Percentiles rank a stretch among this genome's conserved stretches.
Conservation (phyloP, 2,329 filamentous ascomycete genomes). For the Pseudogymnoascus sp. region DNA sequence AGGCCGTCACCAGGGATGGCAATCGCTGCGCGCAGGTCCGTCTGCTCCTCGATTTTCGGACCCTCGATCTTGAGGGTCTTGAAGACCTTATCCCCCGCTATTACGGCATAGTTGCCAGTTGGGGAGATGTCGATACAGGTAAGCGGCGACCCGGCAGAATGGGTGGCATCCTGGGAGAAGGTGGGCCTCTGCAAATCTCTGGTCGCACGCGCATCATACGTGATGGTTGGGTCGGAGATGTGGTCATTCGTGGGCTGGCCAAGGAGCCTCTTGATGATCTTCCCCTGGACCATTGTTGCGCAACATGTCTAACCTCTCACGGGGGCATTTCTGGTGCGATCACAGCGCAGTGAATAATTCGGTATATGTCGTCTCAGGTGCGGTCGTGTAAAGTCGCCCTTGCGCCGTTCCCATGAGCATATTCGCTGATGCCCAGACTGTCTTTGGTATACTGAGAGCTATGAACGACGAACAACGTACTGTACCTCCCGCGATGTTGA, state of each 20-base stretch:
- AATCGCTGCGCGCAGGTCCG: constrained; percentile 51
- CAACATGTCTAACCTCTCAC: constrained; percentile 9
- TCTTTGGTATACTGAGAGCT: neutral
- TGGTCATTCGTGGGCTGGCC: constrained; percentile 11
- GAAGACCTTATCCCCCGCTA: constrained; percentile 53
- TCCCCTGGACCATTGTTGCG: constrained; percentile 11
- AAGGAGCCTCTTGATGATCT: constrained; percentile 12
- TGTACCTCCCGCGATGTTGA: neutral
- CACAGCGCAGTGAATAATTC: neutral
- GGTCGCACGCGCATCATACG: constrained; percentile 5
- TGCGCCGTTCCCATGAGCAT: neutral
- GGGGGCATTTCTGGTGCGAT: neutral
- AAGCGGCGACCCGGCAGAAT: constrained; percentile 45
- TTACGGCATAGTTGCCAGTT: constrained; percentile 46
- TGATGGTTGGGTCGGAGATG: neutral
- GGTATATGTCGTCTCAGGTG: neutral
- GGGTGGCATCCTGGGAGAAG: constrained; percentile 48
- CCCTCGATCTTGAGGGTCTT: constrained; percentile 48
- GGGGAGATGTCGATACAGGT: constrained; percentile 50
- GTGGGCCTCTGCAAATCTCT: constrained; percentile 27
- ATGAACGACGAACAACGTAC: neutral
- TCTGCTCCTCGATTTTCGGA: constrained; percentile 42
- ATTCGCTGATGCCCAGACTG: neutral
- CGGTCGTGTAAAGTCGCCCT: neutral
- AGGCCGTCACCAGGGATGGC: constrained; percentile 38